These are phyloP conservation scores for Taiozyma sp. DNA, from an alignment of 1,139 yeast species.

Conservation along the genomic window DNA sequence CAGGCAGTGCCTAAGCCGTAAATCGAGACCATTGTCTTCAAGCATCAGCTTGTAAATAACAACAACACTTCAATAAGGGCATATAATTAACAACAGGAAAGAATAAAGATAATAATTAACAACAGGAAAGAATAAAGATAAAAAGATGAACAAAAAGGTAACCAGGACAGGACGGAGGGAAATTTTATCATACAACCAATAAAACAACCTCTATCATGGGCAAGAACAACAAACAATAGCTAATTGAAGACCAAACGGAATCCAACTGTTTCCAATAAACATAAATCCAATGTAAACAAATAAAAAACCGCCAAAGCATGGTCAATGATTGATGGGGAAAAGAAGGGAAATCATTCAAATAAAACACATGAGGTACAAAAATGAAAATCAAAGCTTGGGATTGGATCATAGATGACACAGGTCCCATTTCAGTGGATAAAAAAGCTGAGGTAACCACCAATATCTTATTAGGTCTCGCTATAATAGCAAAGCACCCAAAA, in stretches of 20 bases:
- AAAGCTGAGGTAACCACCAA: neutral
- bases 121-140: neutral
- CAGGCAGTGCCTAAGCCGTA: neutral
- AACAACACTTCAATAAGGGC: neutral
- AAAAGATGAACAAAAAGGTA: neutral
- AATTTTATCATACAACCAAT: neutral
- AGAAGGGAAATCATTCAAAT: neutral
- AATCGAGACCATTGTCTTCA: neutral
- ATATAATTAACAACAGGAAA: neutral
- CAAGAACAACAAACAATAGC: neutral
- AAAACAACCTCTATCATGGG: neutral
- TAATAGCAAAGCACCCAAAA: slow-evolving; percentile 17
- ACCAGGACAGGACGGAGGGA: neutral
- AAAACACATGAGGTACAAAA: neutral
- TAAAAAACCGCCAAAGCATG: neutral
- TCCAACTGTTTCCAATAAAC: neutral
- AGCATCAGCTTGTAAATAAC: neutral
- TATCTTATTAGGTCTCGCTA: neutral
- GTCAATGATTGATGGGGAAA: neutral
- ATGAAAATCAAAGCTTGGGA: neutral
- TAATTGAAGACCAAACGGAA: neutral
- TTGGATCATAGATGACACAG: neutral
- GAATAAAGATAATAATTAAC: neutral
- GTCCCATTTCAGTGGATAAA: neutral
- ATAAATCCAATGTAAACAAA: neutral